Evolutionary conservation across 306 rosid genomes (phyloP).

Genomic region (Trifolium pratense): DNA sequence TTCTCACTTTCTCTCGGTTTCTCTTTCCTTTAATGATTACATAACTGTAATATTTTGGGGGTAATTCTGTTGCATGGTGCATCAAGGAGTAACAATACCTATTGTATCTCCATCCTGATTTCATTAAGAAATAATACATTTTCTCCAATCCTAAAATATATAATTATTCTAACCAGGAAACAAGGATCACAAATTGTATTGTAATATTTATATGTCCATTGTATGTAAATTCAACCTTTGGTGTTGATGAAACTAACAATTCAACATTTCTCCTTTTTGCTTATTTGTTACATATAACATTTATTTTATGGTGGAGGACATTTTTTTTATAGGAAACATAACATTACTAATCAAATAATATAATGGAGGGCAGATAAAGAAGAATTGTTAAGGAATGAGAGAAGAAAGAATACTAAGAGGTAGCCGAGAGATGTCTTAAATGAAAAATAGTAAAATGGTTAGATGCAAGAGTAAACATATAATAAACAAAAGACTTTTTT

Average conservation of each 20-base stretch:
- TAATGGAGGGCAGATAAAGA: background rate
- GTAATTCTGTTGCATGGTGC: background rate
- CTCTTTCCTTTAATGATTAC: too few species aligned
- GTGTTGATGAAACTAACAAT: background rate
- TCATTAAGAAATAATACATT: background rate
- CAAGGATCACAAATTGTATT: background rate
- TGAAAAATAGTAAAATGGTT: background rate
- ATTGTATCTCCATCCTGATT: background rate
- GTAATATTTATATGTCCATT: background rate
- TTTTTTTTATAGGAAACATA: background rate
- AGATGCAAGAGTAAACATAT: background rate
- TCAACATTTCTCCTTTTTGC: background rate
- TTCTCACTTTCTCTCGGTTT: too few species aligned
- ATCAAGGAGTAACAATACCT: background rate
- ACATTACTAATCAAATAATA: background rate
- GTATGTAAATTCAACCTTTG: background rate
- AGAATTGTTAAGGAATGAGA: background rate
- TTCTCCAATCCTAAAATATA: background rate
- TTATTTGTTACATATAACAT: background rate
- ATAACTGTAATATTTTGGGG: background rate
- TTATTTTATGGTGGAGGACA: too few species aligned
- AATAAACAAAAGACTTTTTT: conserved; percentile 22
- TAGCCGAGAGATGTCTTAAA: background rate
- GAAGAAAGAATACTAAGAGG: conserved; percentile 21
- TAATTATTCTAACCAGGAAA: background rate